Percentiles rank a stretch among this genome's conserved stretches.
These are phyloP conservation scores for Blastobotrys americana DNA, from an alignment of 805 yeast genomes.

Conservation along the genomic window DNA sequence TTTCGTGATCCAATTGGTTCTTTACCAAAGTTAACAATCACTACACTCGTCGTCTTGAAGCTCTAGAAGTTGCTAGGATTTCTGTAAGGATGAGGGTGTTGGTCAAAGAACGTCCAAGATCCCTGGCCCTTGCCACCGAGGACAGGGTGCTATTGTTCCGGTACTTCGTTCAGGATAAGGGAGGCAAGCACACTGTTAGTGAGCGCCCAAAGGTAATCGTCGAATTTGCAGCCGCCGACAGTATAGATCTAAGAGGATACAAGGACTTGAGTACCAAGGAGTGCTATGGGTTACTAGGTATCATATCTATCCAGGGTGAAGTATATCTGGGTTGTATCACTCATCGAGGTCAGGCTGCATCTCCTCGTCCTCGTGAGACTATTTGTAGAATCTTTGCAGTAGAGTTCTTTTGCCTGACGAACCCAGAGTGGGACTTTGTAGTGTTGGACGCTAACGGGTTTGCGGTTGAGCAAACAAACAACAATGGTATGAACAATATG, in stretches of 20 bases:
- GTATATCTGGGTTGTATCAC: slow-evolving; percentile 75
- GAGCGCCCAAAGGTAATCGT: slow-evolving; percentile 31
- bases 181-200: slow-evolving; percentile 8
- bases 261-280: slow-evolving; percentile 35
- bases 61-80: neutral
- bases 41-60: neutral
- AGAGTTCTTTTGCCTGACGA: slow-evolving; percentile 73
- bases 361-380: slow-evolving; percentile 71
- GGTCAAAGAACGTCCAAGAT: slow-evolving; percentile 58
- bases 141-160: slow-evolving; percentile 52
- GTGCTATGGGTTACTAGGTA: slow-evolving; percentile 58
- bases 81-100: slow-evolving; percentile 46
- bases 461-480: slow-evolving; percentile 43
- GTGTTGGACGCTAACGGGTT: slow-evolving; percentile 63
- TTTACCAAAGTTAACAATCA: no score
- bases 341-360: slow-evolving; percentile 68
- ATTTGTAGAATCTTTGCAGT: slow-evolving; percentile 77
- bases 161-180: slow-evolving; percentile 17
- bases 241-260: slow-evolving; percentile 35
- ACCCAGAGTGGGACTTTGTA: slow-evolving; percentile 70
- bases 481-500: slow-evolving; percentile 20
- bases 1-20: no score
- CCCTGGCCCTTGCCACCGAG: slow-evolving; percentile 57
- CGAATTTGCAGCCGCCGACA: slow-evolving; percentile 37
- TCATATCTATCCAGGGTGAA: slow-evolving; percentile 61